Evolutionary conservation across 306 rosid species (phyloP).

Genomic region (Pterocarpus macrocarpus): DNA sequence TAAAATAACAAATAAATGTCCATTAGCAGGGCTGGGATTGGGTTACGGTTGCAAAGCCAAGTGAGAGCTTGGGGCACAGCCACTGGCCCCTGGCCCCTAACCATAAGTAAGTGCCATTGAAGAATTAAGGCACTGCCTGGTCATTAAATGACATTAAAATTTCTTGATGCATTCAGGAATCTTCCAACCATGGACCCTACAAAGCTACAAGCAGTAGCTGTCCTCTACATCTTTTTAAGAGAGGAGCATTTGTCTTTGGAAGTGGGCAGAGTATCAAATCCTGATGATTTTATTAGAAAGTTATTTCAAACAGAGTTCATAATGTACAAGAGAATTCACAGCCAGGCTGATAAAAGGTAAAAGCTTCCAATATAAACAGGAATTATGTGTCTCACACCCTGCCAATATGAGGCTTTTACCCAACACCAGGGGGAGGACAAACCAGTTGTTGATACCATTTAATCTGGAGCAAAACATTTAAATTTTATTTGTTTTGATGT

Average conservation of each 20-base stretch:
- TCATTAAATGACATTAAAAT: constrained; percentile 9
- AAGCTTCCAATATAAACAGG: constrained; percentile 12
- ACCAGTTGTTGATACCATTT: background rate
- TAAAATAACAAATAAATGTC: background rate
- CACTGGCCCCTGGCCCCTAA: constrained; percentile 8
- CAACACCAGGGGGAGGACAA: constrained; percentile 13
- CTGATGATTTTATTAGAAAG: background rate
- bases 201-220: constrained; percentile 15
- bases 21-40: background rate
- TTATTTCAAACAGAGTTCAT: constrained; percentile 4
- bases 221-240: background rate
- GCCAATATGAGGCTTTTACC: constrained; percentile 13
- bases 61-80: constrained; percentile 17
- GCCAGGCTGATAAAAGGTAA: background rate
- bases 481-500: background rate
- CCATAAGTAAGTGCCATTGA: background rate
- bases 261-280: background rate
- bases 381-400: background rate
- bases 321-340: background rate
- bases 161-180: too few species aligned
- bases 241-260: constrained; percentile 1
- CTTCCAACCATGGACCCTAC: too few species aligned
- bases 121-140: background rate
- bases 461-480: constrained; percentile 20
- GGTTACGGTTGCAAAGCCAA: background rate